These are phyloP conservation scores for Rhodotorula taiwanensis DNA, from an alignment of 768 basidiomycete genomes.

Conservation along the genomic window DNA sequence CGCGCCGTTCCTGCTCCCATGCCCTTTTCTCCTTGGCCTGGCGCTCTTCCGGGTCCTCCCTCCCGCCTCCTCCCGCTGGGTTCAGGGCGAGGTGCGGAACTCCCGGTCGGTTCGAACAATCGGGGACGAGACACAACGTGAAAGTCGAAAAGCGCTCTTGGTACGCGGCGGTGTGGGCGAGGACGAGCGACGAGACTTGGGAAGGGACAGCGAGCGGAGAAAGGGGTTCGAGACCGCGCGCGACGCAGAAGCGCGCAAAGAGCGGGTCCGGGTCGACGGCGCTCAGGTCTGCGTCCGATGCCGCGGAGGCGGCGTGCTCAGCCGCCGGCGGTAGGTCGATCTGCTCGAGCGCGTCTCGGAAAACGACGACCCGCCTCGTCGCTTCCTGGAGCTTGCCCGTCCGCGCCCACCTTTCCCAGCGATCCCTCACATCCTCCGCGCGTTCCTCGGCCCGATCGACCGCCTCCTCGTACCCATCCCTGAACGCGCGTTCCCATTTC, in stretches of 20 bases:
- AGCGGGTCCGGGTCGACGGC: conserved; percentile 53
- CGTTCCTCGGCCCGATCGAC: neutral
- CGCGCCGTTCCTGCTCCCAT: conserved; percentile 18
- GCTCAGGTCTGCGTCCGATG: conserved; percentile 43
- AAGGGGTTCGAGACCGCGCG: conserved; percentile 48
- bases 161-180: neutral
- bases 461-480: conserved; percentile 25
- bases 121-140: conserved; percentile 17
- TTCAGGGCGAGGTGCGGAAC: conserved; percentile 19
- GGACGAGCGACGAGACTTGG: conserved; percentile 61
- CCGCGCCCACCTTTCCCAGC: conserved; percentile 25
- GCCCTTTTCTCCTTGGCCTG: conserved; percentile 15
- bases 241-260: conserved; percentile 49
- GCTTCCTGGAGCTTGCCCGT: conserved; percentile 18
- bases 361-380: conserved; percentile 23
- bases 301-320: conserved; percentile 6
- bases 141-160: neutral
- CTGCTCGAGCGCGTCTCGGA: conserved; percentile 21
- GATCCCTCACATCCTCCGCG: conserved; percentile 7
- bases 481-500: conserved; percentile 25
- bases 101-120: conserved; percentile 21
- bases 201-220: conserved; percentile 60
- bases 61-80: neutral
- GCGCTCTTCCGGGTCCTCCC: conserved; percentile 1
- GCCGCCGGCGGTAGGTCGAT: neutral